Evolutionary conservation across 2,329 filamentous ascomycete genomes (phyloP).

Genomic region (Coniochaeta hoffmannii): DNA sequence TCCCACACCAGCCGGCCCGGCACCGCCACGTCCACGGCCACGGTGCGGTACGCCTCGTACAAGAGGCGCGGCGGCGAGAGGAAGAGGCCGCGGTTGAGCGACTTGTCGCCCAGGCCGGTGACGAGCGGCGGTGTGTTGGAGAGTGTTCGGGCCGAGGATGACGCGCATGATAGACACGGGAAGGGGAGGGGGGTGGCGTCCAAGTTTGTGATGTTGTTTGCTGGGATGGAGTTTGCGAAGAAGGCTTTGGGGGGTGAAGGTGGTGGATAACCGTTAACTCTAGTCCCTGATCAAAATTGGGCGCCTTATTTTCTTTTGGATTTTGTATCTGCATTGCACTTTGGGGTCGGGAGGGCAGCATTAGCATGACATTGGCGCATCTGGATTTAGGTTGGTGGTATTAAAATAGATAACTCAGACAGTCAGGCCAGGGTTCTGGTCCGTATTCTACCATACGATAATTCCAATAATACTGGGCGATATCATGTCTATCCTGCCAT

Average conservation of each 20-base stretch:
- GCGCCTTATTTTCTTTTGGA: neutral
- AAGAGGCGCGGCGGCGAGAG: neutral
- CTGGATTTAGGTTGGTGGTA: neutral
- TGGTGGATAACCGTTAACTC: too few relatives aligned
- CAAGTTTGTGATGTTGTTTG: constrained; percentile 21
- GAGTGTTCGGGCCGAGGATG: neutral
- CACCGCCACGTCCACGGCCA: neutral
- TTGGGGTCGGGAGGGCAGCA: neutral
- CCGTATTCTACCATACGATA: too few relatives aligned
- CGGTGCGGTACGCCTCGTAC: neutral
- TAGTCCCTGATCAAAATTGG: too few relatives aligned
- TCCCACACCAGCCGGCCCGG: neutral
- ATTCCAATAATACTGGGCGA: too few relatives aligned
- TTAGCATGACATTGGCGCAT: neutral
- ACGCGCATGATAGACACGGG: neutral
- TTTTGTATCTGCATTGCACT: neutral
- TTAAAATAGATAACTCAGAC: neutral
- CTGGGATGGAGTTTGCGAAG: constrained; percentile 16
- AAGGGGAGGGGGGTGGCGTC: constrained; percentile 12
- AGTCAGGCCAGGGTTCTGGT: too few relatives aligned
- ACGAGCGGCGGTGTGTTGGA: neutral
- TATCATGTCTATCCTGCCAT: too few relatives aligned
- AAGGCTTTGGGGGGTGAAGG: neutral
- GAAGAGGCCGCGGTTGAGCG: neutral
- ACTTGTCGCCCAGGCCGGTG: neutral